Evolutionary conservation across 768 basidiomycete species (phyloP).

Genomic region (Suillus subluteus): DNA sequence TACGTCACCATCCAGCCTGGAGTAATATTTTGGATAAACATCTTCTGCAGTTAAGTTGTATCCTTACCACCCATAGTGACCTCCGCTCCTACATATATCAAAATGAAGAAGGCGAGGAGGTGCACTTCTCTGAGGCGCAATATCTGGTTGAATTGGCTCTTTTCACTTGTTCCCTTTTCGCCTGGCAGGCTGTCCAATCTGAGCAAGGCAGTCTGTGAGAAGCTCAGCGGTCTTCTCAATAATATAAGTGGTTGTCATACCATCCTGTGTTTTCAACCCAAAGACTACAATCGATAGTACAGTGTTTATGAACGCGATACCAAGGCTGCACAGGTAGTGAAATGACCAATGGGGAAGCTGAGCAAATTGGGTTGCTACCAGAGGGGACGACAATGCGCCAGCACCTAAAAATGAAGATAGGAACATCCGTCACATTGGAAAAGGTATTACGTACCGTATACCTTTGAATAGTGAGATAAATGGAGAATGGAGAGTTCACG

Average conservation of each 20-base stretch:
- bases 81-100: conserved; percentile 56
- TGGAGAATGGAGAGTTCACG: background rate
- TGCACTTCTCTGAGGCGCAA: conserved; percentile 45
- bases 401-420: conserved; percentile 29
- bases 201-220: conserved; percentile 37
- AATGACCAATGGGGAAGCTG: conserved; percentile 40
- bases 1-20: conserved; percentile 73
- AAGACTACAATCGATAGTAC: conserved; percentile 58
- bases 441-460: background rate
- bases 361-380: conserved; percentile 59
- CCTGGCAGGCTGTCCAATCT: conserved; percentile 37
- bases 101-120: conserved; percentile 46
- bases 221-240: background rate
- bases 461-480: background rate
- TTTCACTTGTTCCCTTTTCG: conserved; percentile 28
- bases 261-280: conserved; percentile 67
- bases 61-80: conserved; percentile 50
- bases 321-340: conserved; percentile 58
- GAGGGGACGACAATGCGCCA: conserved; percentile 55
- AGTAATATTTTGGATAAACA: background rate
- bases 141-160: conserved; percentile 51
- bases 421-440: background rate
- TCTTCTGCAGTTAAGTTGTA: background rate
- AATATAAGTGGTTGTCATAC: conserved; percentile 36
- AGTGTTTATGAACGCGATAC: conserved; percentile 62